Conservation (phyloP, 2,329 filamentous ascomycete species). For the Aspergillus japonicus region DNA sequence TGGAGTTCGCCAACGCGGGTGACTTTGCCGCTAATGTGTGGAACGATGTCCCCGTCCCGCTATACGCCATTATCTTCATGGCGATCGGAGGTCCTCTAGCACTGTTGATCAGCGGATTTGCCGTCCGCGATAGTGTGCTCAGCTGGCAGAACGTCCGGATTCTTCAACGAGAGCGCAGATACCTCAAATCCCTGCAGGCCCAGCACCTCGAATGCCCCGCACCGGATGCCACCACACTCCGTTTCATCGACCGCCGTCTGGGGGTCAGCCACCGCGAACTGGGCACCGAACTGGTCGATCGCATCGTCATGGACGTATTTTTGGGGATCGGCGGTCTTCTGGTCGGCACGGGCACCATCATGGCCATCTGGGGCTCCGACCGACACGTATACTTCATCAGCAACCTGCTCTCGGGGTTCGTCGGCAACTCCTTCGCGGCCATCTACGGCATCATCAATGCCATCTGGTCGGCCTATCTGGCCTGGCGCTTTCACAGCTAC, state of each 20-base stretch:
- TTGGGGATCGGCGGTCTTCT: slow-evolving; percentile 52
- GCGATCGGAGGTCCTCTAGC: slow-evolving; percentile 52
- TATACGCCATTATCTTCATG: slow-evolving; percentile 52
- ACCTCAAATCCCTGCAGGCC: slow-evolving; percentile 27
- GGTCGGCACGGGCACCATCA: slow-evolving; percentile 52
- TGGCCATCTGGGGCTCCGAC: slow-evolving; percentile 54
- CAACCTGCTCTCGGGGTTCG: slow-evolving; percentile 56
- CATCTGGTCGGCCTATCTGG: slow-evolving; percentile 49
- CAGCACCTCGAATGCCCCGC: slow-evolving; percentile 18
- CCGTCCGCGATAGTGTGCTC: slow-evolving; percentile 45
- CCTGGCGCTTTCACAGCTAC: slow-evolving; percentile 43
- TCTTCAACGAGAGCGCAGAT: slow-evolving; percentile 43
- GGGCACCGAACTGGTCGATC: slow-evolving; percentile 52
- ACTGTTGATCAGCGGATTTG: slow-evolving; percentile 46
- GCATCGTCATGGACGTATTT: slow-evolving; percentile 51
- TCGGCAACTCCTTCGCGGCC: slow-evolving; percentile 54
- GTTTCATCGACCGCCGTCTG: slow-evolving; percentile 39
- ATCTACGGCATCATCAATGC: slow-evolving; percentile 52
- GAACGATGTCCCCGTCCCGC: slow-evolving; percentile 52
- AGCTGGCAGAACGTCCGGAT: slow-evolving; percentile 50
- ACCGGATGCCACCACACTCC: slow-evolving; percentile 14
- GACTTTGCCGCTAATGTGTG: slow-evolving; percentile 60
- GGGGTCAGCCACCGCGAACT: slow-evolving; percentile 51
- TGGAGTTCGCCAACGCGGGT: slow-evolving; percentile 56
- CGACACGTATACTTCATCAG: slow-evolving; percentile 44